These are phyloP conservation scores for Coniella vitis DNA, from an alignment of 2,329 filamentous ascomycete genomes.

Conservation along the genomic window DNA sequence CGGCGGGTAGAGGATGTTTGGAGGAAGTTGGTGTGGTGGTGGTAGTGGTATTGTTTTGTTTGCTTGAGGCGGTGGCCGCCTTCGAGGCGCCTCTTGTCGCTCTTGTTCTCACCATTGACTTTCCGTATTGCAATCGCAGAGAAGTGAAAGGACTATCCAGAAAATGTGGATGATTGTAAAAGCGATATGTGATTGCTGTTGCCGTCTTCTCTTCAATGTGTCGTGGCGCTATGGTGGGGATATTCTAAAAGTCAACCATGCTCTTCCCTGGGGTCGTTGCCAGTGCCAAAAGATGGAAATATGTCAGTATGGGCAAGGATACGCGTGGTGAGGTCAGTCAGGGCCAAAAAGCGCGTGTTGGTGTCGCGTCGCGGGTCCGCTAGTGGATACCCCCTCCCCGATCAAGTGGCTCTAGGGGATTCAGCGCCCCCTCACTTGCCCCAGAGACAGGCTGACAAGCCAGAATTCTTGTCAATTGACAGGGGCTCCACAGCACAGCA, in stretches of 20 bases:
- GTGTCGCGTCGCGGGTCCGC: not conserved
- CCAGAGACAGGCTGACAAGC: not conserved
- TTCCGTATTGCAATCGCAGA: not conserved
- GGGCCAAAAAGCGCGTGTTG: not conserved
- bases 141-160: not conserved
- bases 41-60: constrained; percentile 21
- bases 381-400: not conserved
- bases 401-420: not conserved
- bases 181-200: no score
- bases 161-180: no score
- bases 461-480: not conserved
- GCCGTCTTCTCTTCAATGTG: no score
- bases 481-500: no score
- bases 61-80: constrained; percentile 22
- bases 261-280: no score
- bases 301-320: not conserved
- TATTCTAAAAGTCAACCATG: no score
- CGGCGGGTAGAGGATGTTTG: constrained; percentile 35
- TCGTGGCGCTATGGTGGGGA: no score
- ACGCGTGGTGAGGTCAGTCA: not conserved
- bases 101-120: constrained; percentile 45
- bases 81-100: constrained; percentile 30
- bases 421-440: not conserved
- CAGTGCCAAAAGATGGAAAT: not conserved
- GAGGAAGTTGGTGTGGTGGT: constrained; percentile 25